Evolutionary conservation across 768 basidiomycete species (phyloP), one percentile per base, ranked within the genome.

Genomic region (Lactarius quietus): DNA sequence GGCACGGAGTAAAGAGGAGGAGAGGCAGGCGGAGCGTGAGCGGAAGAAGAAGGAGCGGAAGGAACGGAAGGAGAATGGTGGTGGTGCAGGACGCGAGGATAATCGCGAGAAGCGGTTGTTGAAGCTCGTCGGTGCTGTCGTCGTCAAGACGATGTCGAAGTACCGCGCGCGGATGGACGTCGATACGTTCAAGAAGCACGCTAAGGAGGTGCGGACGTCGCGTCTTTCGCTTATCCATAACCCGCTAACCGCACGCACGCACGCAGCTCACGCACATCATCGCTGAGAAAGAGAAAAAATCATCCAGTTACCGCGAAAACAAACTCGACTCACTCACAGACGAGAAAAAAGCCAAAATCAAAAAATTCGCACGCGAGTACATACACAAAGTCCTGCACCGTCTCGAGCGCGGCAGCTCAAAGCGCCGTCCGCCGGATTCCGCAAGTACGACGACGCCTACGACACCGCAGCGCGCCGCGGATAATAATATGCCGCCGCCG

Each of bases 221-320:
- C n/a, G n/a, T n/a, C n/a, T n/a, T n/a, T n/a, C n/a, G n/a, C n/a
- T n/a, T n/a, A n/a, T n/a, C n/a, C n/a, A n/a, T n/a, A n/a, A n/a
- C n/a, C n/a, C n/a, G n/a, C 35, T 59, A 39, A n/a, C 60, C 15
- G 66, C 41, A 61, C 41, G 2, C 12, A 57, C 29, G 3, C 6
- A 17, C 9, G 31, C n/a, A 97, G 95, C 80, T 97, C 66, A 94
- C 94, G 0, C 83, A 89, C 64, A 74, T 92, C 58, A 89, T 99
- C 63, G 82, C 88, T n/a, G 90, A 95, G 58, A 97, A 97, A 76
- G 96, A 99, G 80, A 96, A 96, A 76, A 96, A 94, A 74, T 91
- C 92, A 0, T 77, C 86, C 3, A 86, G 84, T 51, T 98, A 90
- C 72, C 36, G 28, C 26, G 59, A 66, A n/a, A 83, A 83, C 23